Base-by-base conservation (phyloP, 441 rosid genomes). In the Erysimum cheiri region DNA sequence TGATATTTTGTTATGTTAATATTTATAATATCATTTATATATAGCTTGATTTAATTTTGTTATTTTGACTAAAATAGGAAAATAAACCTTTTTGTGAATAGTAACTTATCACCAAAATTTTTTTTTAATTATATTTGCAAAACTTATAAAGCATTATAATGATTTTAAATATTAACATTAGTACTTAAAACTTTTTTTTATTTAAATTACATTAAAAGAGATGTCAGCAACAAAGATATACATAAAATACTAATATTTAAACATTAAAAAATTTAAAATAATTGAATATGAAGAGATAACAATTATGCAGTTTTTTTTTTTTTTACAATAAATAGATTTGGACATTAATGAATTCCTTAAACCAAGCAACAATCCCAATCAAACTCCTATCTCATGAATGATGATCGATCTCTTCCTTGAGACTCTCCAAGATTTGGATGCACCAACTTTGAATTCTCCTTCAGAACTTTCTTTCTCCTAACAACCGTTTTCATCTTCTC, bases 381-480 rank as follows among this genome's bases (percentile, higher is more conserved):
- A 56, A 35, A 54, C 40, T 4, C 29, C 8, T 36, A 71, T 63
- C 70, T 46, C 63, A 53, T 35, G 49, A 54, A 54, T 26, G 49
- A 14, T 59, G 48, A 55, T 58, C 13, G 53, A 58, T 65, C 60
- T 57, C 71, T 57, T 65, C 37, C 70, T 48, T 78, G 64, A 52
- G 54, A 46, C 56, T 63, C 77, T 19, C 61, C 70, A 47, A 79
- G 70, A 65, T 71, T 63, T 24, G 83, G 55, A 11, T 66, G 80
- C 48, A 53, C 64, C 62, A 65, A 72, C 47, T 54, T 48, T 2
- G 68, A 61, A 7, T 46, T 54, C 14, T 66, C 76, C 35, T 60
- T 53, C 44, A 22, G 19, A 32, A 13, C 41, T 54, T 33, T 24
- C 8, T 31, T 47, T 12, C 36, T 72, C 6, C 29, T 11, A 40